Conservation (phyloP, 148 eudicot species). For the Rhododendron kiyosumense region DNA sequence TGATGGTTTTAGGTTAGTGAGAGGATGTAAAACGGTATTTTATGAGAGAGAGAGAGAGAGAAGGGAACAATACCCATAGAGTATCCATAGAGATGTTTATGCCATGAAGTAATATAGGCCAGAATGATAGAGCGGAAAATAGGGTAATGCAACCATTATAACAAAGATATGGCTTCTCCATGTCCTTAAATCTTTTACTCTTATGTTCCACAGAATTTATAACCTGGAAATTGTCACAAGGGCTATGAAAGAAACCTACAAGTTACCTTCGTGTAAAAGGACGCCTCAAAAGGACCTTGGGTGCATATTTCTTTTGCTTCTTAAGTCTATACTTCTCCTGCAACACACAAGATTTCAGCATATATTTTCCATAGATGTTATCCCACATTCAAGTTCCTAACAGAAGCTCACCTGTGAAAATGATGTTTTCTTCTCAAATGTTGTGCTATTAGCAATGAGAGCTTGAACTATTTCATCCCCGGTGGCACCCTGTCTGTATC, state of each 20-base stretch:
- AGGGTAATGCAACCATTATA: background rate
- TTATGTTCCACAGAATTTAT: background rate
- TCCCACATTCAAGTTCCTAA: background rate
- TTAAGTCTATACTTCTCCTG: slow-evolving; percentile 89
- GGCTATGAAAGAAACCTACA: background rate
- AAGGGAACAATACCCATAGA: background rate
- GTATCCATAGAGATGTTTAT: background rate
- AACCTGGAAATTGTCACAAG: background rate
- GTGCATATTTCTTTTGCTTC: slow-evolving; percentile 98
- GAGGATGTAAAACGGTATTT: background rate
- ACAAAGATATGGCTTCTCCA: background rate
- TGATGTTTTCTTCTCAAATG: slow-evolving; percentile 88
- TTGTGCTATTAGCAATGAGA: slow-evolving; percentile 86
- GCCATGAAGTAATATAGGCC: background rate
- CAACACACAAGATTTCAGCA: slow-evolving; percentile 19
- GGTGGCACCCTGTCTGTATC: slow-evolving; percentile 66
- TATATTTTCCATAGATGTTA: background rate
- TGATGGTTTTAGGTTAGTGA: background rate
- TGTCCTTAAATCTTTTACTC: background rate
- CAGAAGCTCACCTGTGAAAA: slow-evolving; percentile 76
- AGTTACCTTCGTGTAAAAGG: slow-evolving; percentile 82
- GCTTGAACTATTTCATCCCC: slow-evolving; percentile 93
- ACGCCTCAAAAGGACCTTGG: slow-evolving; percentile 80
- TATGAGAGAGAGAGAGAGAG: background rate
- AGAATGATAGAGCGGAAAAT: background rate